Evolutionary conservation across 2,329 filamentous ascomycete species (phyloP).

Genomic region (Trichoderma cornu-damae): DNA sequence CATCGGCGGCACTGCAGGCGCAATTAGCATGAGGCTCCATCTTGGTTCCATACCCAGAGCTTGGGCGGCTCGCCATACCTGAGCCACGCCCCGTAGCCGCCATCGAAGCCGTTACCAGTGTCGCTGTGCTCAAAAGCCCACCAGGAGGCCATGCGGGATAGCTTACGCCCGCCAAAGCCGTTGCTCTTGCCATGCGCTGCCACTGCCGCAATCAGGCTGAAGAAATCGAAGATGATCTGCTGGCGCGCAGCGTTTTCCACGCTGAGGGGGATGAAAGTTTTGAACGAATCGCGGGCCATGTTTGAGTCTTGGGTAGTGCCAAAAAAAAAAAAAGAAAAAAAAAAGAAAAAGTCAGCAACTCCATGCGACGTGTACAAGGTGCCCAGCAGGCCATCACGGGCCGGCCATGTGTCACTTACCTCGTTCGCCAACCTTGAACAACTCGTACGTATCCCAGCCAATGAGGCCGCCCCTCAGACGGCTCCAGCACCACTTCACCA

Average conservation of each 20-base stretch:
- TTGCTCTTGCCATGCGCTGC: slow-evolving; percentile 92
- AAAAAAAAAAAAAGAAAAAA: too few species aligned
- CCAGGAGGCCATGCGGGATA: slow-evolving; percentile 94
- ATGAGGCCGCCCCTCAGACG: slow-evolving; percentile 86
- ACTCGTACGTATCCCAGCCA: slow-evolving; percentile 93
- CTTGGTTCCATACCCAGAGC: neutral
- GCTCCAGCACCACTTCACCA: slow-evolving; percentile 98
- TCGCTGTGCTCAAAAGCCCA: slow-evolving; percentile 96
- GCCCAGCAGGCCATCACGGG: neutral
- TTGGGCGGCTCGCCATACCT: slow-evolving; percentile 50
- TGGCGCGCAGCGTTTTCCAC: slow-evolving; percentile 81
- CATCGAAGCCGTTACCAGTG: slow-evolving; percentile 85
- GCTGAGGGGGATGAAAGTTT: slow-evolving; percentile 91
- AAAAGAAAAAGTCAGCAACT: slow-evolving; percentile 4
- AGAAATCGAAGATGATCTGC: slow-evolving; percentile 92
- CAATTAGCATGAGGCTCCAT: slow-evolving; percentile 5
- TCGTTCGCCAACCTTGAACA: slow-evolving; percentile 90
- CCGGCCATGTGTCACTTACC: slow-evolving; percentile 49
- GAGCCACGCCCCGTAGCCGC: slow-evolving; percentile 85
- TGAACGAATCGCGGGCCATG: slow-evolving; percentile 87
- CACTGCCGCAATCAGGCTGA: slow-evolving; percentile 84
- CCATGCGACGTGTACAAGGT: neutral
- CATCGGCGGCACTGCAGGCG: slow-evolving; percentile 72
- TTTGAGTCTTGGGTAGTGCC: slow-evolving; percentile 63
- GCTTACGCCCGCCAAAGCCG: slow-evolving; percentile 84